A percentile compares a stretch with the other conserved stretches of the same genome.
These are phyloP conservation scores for Tremella mesenterica DNA, from an alignment of 768 basidiomycete genomes.

Conservation along the genomic window DNA sequence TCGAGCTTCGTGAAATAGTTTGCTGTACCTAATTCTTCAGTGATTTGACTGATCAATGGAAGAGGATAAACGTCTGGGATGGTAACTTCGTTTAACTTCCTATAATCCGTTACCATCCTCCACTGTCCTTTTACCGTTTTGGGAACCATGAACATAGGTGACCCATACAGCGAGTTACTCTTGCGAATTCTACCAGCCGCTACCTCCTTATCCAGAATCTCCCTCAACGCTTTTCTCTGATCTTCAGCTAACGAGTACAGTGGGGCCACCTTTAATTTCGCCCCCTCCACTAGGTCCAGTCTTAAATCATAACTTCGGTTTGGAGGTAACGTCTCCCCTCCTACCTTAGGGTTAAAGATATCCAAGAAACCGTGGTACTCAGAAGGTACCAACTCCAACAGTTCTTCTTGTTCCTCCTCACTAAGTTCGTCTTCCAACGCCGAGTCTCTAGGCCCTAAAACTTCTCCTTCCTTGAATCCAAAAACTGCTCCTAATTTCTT, in stretches of 20 bases:
- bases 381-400: no score
- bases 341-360: no score
- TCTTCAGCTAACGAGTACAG: no score
- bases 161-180: not conserved
- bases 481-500: no score
- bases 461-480: no score
- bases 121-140: not conserved
- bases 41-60: constrained; percentile 18
- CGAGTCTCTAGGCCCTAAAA: no score
- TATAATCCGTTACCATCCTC: constrained; percentile 10
- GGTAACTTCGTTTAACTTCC: constrained; percentile 3
- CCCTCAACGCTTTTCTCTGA: no score
- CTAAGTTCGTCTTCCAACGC: no score
- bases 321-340: no score
- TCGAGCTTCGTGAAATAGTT: constrained; percentile 23
- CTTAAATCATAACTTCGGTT: no score
- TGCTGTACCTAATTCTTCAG: constrained; percentile 14
- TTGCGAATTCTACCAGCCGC: not conserved
- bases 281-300: constrained; percentile 1
- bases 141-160: not conserved
- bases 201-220: not conserved
- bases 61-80: constrained; percentile 16
- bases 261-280: not conserved
- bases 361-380: no score
- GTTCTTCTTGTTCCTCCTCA: no score